phyloP scores from a whole-genome alignment of 2,329 filamentous ascomycete species.

The Rachicladosporium sp. region DNA sequence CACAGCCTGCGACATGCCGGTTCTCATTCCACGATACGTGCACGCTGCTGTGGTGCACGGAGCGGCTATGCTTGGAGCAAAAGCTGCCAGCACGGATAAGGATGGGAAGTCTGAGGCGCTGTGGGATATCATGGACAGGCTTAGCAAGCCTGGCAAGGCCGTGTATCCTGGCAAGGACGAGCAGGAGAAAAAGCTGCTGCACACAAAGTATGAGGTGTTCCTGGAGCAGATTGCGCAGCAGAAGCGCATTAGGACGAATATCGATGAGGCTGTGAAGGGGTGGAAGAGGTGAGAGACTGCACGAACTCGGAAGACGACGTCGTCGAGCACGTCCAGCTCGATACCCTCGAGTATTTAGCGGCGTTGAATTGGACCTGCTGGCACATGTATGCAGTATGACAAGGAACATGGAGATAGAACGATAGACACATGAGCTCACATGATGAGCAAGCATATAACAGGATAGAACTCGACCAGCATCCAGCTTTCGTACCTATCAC shows the following conservation, averaged over 20 bases:
- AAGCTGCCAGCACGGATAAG: slow-evolving; percentile 75
- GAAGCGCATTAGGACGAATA: slow-evolving; percentile 63
- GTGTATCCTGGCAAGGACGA: slow-evolving; percentile 62
- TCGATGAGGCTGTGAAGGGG: slow-evolving; percentile 47
- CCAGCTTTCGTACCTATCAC: too few relatives aligned
- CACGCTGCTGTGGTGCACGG: slow-evolving; percentile 93
- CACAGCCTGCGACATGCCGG: slow-evolving; percentile 81
- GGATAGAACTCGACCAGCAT: too few relatives aligned
- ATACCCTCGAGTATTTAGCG: too few relatives aligned
- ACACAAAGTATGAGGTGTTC: slow-evolving; percentile 92
- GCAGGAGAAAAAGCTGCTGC: slow-evolving; percentile 65
- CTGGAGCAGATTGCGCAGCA: slow-evolving; percentile 82
- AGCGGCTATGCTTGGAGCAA: slow-evolving; percentile 95
- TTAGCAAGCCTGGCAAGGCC: slow-evolving; percentile 84
- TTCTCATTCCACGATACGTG: slow-evolving; percentile 85
- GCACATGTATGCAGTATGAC: too few relatives aligned
- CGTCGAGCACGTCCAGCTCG: too few relatives aligned
- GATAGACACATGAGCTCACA: too few relatives aligned
- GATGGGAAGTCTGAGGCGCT: slow-evolving; percentile 72
- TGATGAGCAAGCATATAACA: too few relatives aligned
- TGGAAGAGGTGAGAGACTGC: slow-evolving; percentile 21
- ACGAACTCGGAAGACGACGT: too few relatives aligned
- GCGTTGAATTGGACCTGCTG: too few relatives aligned
- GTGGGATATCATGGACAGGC: slow-evolving; percentile 95
- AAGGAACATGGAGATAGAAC: too few relatives aligned